A percentile compares a stretch with the other conserved stretches of the same genome.
Evolutionary conservation across 1,284 basidiomycete species (phyloP).

Genomic region (Melampsora americana): DNA sequence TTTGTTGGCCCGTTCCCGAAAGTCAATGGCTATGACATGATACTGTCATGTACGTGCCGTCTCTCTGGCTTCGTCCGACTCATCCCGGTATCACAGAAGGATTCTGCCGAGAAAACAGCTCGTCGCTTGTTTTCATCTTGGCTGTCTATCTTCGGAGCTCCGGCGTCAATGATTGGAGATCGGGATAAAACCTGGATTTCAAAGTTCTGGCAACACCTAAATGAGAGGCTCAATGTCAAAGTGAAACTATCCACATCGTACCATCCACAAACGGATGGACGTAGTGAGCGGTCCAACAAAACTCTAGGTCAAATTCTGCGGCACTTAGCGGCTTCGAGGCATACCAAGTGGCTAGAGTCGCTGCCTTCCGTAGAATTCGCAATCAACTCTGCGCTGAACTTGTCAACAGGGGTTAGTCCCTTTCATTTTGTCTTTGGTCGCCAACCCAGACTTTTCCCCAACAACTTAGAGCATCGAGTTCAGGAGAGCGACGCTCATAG

Average conservation of each 20-base stretch:
- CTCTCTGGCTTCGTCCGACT: not conserved
- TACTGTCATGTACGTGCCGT: too few species aligned
- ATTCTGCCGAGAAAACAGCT: not conserved
- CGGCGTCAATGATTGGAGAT: not conserved
- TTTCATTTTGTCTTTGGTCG: constrained; percentile 1
- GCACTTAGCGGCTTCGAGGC: not conserved
- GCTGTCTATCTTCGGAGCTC: not conserved
- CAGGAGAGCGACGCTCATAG: too few species aligned
- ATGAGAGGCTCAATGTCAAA: not conserved
- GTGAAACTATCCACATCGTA: constrained; percentile 37
- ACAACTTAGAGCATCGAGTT: too few species aligned
- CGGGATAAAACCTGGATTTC: constrained; percentile 46
- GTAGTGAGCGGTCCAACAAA: constrained; percentile 52
- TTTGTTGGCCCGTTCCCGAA: constrained; percentile 8
- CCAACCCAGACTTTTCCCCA: not conserved
- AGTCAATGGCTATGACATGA: not conserved
- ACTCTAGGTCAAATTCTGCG: constrained; percentile 51
- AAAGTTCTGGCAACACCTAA: not conserved
- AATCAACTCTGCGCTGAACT: too few species aligned
- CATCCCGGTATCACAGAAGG: not conserved
- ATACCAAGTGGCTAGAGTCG: constrained; percentile 42
- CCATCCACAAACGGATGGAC: too few species aligned
- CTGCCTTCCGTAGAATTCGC: constrained; percentile 6
- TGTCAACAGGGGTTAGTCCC: not conserved
- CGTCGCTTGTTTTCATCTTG: not conserved